phyloP scores from a whole-genome alignment of 345 rosid species.

The Eucalyptus paniculata region DNA sequence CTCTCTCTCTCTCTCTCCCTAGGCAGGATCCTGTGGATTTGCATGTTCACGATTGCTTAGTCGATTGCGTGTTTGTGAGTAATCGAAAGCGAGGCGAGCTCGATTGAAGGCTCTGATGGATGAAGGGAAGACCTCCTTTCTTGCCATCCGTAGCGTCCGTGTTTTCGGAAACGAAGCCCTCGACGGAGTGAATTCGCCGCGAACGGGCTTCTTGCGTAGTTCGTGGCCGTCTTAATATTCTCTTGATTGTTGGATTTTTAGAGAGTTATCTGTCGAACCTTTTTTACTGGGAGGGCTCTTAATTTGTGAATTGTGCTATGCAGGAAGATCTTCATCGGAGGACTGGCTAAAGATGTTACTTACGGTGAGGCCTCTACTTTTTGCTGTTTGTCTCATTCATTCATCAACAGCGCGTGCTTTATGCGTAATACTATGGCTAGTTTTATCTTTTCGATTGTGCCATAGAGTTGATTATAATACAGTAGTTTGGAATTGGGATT shows the following conservation, averaged over 20 bases:
- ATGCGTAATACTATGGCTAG: not conserved
- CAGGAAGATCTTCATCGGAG: constrained; percentile 86
- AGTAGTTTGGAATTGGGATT: not conserved
- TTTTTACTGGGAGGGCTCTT: not conserved
- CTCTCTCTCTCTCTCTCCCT: not conserved
- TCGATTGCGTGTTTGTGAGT: not conserved
- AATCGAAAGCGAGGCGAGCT: not conserved
- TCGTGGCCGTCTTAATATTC: not conserved
- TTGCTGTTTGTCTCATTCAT: not conserved
- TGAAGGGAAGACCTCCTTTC: not conserved
- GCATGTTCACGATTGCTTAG: not conserved
- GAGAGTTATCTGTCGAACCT: not conserved
- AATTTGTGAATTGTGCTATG: not conserved
- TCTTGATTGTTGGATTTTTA: not conserved
- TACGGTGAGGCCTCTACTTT: constrained; percentile 17
- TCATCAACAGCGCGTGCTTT: not conserved
- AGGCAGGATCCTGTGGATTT: not conserved
- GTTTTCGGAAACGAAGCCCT: not conserved
- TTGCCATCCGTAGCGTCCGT: not conserved
- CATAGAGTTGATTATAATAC: not conserved
- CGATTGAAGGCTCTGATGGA: not conserved
- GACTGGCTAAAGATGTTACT: constrained; percentile 69
- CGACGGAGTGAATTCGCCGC: not conserved
- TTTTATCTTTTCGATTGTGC: not conserved
- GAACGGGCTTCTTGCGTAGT: not conserved